phyloP scores from a whole-genome alignment of 768 basidiomycete species.

The Trametes cingulata region DNA sequence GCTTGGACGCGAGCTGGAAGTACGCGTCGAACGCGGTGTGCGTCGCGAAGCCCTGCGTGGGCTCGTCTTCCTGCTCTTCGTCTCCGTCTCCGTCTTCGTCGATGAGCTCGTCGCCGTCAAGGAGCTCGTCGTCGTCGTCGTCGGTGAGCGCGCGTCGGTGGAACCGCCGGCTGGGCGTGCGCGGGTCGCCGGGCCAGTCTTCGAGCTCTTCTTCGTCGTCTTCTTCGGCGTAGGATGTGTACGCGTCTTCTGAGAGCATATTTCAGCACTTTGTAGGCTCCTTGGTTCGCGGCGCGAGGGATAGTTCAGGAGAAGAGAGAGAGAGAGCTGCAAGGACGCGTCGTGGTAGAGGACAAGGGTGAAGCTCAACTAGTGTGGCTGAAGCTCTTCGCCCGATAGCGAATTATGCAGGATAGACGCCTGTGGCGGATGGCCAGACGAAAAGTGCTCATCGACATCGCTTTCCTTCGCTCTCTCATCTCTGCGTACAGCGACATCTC shows the following conservation, averaged over 20 bases:
- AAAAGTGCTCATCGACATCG: too few relatives aligned
- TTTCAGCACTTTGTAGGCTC: too few relatives aligned
- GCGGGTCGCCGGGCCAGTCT: conserved; percentile 16
- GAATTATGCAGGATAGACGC: too few relatives aligned
- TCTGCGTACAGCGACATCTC: too few relatives aligned
- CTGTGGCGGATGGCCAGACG: too few relatives aligned
- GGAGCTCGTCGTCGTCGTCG: conserved; percentile 31
- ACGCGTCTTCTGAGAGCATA: conserved; percentile 9
- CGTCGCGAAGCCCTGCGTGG: conserved; percentile 39
- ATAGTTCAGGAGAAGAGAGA: too few relatives aligned
- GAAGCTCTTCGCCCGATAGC: too few relatives aligned
- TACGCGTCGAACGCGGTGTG: conserved; percentile 84
- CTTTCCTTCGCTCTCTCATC: too few relatives aligned
- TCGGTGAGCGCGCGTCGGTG: conserved; percentile 16
- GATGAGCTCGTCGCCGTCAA: conserved; percentile 11
- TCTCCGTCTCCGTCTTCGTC: conserved; percentile 29
- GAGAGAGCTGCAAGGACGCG: too few relatives aligned
- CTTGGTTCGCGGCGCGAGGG: too few relatives aligned
- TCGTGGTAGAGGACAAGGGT: too few relatives aligned
- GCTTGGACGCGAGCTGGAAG: conserved; percentile 63
- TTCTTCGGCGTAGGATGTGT: conserved; percentile 15
- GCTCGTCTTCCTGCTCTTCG: conserved; percentile 12
- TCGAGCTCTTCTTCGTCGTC: conserved; percentile 19
- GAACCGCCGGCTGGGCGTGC: conserved; percentile 13
- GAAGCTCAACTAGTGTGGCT: neutral